Base-by-base conservation (phyloP, 768 basidiomycete species). In the Suillus alpinus region DNA sequence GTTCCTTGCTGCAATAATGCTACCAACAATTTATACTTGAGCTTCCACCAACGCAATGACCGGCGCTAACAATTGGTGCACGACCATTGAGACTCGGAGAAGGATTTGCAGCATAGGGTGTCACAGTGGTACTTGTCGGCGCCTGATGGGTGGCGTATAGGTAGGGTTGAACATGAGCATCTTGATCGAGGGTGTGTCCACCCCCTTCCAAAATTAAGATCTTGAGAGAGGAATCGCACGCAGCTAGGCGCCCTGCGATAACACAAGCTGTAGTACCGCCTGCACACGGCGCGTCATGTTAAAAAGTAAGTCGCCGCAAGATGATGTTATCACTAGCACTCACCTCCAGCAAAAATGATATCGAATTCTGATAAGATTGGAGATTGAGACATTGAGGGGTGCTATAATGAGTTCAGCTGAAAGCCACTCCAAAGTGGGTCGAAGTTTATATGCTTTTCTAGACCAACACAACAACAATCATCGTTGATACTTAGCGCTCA, bases 341-440 rank as follows among this genome's bases (percentile, higher is more conserved):
- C 40, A 85, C 85, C 86, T 63, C 86, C 86, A 37, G 81, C 83
- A 61, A 86, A 80, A 61, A 86, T 78, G 18, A 86, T 78, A 63
- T 85, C 83, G 62, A 78, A 80, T 56, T 63, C 51, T 12, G 57
- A 13, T 13, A 5, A 37, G 37, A 14, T 4, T 14, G 12, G 12
- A 37, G 6, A 36, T 8, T 13, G 37, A 13, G 37, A 12, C 37
- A 37, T 37, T 37, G 37, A 37, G 37, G 37, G 13, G 6, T 32
- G 32, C 32, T 32, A 26, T 26, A 26, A 2, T 36, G 36, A 36
- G 10, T 36, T 36, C 36, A 36, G 37, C 37, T 37, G 37, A 12
- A 37, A 37, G 37, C 36, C 13, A 37, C 13, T 13, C 37, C 26
- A 3, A 26, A 37, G 37, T 13, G 13, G 12, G 37, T 14, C 37